phyloP scores from a whole-genome alignment of 352 stramenopile genomes.

The Globisporangium carolinianum region DNA sequence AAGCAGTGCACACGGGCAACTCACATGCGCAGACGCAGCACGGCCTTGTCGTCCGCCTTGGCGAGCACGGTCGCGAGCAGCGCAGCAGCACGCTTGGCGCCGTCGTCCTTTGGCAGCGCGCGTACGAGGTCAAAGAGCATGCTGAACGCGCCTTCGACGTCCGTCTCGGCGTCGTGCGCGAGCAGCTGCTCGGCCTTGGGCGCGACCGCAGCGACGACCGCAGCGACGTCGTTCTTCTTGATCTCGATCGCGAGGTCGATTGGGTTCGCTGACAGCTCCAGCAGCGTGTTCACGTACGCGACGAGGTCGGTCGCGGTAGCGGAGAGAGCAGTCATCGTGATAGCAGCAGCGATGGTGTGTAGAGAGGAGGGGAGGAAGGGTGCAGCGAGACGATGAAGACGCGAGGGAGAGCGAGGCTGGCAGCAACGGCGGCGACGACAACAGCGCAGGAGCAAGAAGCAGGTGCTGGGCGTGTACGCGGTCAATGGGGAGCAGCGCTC shows the following conservation, averaged over 20 bases:
- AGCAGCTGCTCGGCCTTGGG: slow-evolving; percentile 55
- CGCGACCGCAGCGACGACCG: slow-evolving; percentile 39
- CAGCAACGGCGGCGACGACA: not conserved
- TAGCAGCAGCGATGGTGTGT: not conserved
- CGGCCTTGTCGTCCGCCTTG: slow-evolving; percentile 43
- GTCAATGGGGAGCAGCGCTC: too few relatives aligned
- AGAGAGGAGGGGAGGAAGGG: not conserved
- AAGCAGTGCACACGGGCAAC: slow-evolving; percentile 1
- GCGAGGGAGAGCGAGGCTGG: too few relatives aligned
- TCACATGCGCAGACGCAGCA: slow-evolving; percentile 69
- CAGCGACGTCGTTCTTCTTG: slow-evolving; percentile 50
- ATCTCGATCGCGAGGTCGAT: slow-evolving; percentile 50
- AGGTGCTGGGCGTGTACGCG: too few relatives aligned
- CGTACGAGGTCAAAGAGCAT: slow-evolving; percentile 58
- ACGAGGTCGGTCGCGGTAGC: slow-evolving; percentile 49
- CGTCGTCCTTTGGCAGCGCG: slow-evolving; percentile 23
- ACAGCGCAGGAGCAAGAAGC: too few relatives aligned
- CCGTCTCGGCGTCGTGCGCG: slow-evolving; percentile 61
- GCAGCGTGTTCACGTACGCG: slow-evolving; percentile 74
- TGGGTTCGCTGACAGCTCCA: slow-evolving; percentile 24
- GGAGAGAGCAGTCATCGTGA: slow-evolving; percentile 5
- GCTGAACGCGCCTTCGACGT: slow-evolving; percentile 68
- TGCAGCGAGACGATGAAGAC: too few relatives aligned
- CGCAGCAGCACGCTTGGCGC: slow-evolving; percentile 27
- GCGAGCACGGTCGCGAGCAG: slow-evolving; percentile 41